Conservation (phyloP, 148 eudicot genomes). For the Cornus florida region DNA sequence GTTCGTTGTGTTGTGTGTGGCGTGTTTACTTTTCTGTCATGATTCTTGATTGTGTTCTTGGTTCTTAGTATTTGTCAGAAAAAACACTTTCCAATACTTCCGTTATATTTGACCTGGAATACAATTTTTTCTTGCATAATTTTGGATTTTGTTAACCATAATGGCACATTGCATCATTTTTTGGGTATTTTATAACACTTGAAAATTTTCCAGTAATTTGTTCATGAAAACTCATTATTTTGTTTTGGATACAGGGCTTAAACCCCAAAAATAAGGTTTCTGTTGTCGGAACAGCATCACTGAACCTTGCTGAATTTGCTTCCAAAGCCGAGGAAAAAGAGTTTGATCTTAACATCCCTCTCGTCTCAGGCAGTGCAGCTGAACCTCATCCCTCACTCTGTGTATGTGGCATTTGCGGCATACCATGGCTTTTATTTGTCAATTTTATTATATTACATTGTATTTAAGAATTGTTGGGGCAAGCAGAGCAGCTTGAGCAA, state of each 20-base stretch:
- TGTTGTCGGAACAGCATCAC: slow-evolving; percentile 51
- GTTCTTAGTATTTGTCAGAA: too few species aligned
- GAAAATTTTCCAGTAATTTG: not conserved
- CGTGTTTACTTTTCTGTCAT: too few species aligned
- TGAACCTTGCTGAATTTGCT: slow-evolving; percentile 89
- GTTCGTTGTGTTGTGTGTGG: too few species aligned
- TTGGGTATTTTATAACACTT: not conserved
- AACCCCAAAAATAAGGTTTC: slow-evolving; percentile 61
- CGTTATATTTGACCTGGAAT: not conserved
- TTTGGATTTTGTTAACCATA: not conserved
- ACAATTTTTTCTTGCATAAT: not conserved
- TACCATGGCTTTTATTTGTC: not conserved
- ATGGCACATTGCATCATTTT: not conserved
- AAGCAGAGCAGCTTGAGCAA: too few species aligned
- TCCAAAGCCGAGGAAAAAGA: slow-evolving; percentile 59
- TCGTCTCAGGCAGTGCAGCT: slow-evolving; percentile 39
- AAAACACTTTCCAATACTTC: not conserved
- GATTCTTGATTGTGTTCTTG: too few species aligned
- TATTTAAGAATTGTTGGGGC: too few species aligned
- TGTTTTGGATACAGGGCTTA: slow-evolving; percentile 39
- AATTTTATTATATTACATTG: not conserved
- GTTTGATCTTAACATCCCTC: slow-evolving; percentile 64
- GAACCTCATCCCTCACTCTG: slow-evolving; percentile 50
- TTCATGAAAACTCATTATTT: not conserved
- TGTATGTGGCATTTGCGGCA: slow-evolving; percentile 38